Percentiles rank a stretch among this genome's conserved stretches.
phyloP scores from a whole-genome alignment of 164 flowering plant genomes.

The Stephania cephalantha region DNA sequence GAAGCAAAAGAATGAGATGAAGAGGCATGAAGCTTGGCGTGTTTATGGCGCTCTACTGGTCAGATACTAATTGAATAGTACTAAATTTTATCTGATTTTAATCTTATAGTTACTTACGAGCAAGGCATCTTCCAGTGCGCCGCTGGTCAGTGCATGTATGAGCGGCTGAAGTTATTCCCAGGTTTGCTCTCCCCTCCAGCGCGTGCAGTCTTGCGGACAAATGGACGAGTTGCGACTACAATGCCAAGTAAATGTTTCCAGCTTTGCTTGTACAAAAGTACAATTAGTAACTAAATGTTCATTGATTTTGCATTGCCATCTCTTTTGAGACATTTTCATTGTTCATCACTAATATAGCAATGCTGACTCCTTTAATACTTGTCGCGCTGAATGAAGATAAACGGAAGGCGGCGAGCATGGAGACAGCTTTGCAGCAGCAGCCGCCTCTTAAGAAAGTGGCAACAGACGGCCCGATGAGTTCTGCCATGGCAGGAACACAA shows the following conservation, averaged over 20 bases:
- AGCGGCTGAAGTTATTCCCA: conserved; percentile 55
- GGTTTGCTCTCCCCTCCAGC: conserved; percentile 45
- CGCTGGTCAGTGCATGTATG: conserved; percentile 70
- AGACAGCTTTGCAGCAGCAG: conserved; percentile 58
- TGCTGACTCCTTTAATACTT: too few species aligned
- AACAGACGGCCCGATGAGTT: conserved; percentile 38
- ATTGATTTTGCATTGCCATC: not conserved
- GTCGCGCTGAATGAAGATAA: conserved; percentile 35
- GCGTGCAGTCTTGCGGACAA: conserved; percentile 40
- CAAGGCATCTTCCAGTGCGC: conserved; percentile 49
- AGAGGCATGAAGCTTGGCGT: conserved; percentile 92
- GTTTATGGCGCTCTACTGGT: conserved; percentile 92
- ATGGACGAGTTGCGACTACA: conserved; percentile 32
- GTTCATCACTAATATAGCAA: too few species aligned
- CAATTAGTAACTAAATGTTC: not conserved
- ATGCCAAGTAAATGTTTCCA: conserved; percentile 40
- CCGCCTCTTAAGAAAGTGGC: conserved; percentile 62
- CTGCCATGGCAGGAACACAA: conserved; percentile 19
- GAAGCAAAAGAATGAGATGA: conserved; percentile 74
- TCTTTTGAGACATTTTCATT: too few species aligned
- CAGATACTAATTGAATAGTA: conserved; percentile 13
- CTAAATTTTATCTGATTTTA: not conserved
- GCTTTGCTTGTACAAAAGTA: not conserved
- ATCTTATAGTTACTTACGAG: conserved; percentile 14
- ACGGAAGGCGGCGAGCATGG: conserved; percentile 66